Evolutionary conservation across 371 early-diverging fungal species (phyloP), one percentile per base, ranked within the genome.

Genomic region (Syncephalastrum racemosum): DNA sequence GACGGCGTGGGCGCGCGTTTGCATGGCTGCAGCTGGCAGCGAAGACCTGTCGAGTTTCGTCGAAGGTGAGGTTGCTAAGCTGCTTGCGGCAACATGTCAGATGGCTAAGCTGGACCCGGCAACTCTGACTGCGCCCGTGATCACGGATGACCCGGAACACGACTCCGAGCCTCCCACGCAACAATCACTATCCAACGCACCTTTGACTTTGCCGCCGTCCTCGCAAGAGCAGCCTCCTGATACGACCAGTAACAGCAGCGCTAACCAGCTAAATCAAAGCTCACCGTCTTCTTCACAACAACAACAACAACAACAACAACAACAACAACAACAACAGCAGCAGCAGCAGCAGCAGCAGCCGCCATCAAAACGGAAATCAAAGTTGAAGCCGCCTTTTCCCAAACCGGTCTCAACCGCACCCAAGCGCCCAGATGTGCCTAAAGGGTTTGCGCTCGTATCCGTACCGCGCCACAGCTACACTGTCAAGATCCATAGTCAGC

Each of bases 21-120:
- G 77, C 48, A 62, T 66, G 56, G 65, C 64, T 0, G 62, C 74
- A 14, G 69, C 77, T 36, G 77, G 72, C 8, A 73, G 66, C 25
- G 77, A 77, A 16, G 77, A 77, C 14, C 41, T 77, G 4, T 64
- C 63, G 27, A 61, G 59, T 23, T 67, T 69, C 43, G 71, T 73
- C 0, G 70, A 71, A 43, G 60, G 57, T n/a, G 72, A 71, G 31
- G 27, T 69, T 19, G 23, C 43, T 5, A 61, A 56, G 24, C 22
- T 77, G 13, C 58, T 68, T 16, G 54, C 61, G 19, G 68, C 73
- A 8, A 66, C 82, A 56, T 73, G 75, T 25, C 60, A 76, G 27
- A 69, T 81, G 16, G 75, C 75, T 6, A 70, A 75, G 18, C 63
- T 81, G 16, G 81, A 80, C 53, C 69, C 71, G 24, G 41, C 70